phyloP scores from a whole-genome alignment of 73 alveolate genomes.

The Paramecium pentaurelia region DNA sequence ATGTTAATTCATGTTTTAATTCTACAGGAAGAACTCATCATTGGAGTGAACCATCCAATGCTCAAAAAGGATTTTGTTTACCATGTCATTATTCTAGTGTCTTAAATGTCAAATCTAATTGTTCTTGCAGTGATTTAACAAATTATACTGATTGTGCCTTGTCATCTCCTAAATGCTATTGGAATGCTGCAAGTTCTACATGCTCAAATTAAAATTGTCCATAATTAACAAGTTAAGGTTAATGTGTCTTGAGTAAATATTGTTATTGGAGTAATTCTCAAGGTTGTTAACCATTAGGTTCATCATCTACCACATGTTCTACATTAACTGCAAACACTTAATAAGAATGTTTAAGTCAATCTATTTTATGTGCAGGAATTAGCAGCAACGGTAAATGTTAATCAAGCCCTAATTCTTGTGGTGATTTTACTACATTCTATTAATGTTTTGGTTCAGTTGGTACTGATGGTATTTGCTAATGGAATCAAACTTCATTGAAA shows the following conservation, averaged over 20 bases:
- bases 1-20: background rate
- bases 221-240: background rate
- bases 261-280: background rate
- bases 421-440: background rate
- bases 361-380: background rate
- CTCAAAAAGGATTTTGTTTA: background rate
- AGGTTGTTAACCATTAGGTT: background rate
- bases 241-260: background rate
- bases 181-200: background rate
- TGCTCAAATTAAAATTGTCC: background rate
- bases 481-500: background rate
- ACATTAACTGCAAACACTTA: background rate
- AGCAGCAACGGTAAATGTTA: background rate
- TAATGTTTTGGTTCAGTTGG: conserved; percentile 5
- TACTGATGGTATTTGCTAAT: background rate
- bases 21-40: background rate
- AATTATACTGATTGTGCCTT: conserved; percentile 5
- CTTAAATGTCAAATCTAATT: background rate
- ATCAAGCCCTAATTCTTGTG: background rate
- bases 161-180: background rate
- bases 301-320: background rate
- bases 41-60: background rate
- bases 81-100: background rate
- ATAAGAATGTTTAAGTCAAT: background rate
- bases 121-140: background rate